Evolutionary conservation across 2,329 filamentous ascomycete genomes (phyloP).

Genomic region (Trichophyton mentagrophytes): DNA sequence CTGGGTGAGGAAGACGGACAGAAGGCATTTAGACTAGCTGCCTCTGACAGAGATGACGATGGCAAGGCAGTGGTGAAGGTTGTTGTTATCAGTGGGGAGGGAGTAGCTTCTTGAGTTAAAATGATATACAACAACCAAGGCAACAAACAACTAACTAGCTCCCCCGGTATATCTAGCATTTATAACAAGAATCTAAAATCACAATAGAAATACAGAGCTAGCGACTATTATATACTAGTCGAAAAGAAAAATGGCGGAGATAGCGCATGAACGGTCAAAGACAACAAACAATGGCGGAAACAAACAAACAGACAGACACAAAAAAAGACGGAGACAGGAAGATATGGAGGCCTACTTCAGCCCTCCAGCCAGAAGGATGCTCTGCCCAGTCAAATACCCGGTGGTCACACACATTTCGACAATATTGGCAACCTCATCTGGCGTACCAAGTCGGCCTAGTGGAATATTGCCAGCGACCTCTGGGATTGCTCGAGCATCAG

Average conservation of each 20-base stretch:
- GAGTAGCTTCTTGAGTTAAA: not conserved
- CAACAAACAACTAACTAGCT: not conserved
- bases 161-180: not conserved
- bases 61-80: slow-evolving; percentile 44
- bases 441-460: slow-evolving; percentile 44
- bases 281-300: not conserved
- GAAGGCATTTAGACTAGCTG: slow-evolving; percentile 41
- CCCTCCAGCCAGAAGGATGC: slow-evolving; percentile 41
- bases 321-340: not conserved
- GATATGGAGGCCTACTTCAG: slow-evolving; percentile 30
- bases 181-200: not conserved
- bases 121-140: not conserved
- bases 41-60: slow-evolving; percentile 39
- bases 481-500: slow-evolving; percentile 44
- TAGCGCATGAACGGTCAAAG: not conserved
- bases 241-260: not conserved
- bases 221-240: not conserved
- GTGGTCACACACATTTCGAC: slow-evolving; percentile 49
- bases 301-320: not conserved
- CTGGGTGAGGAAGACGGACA: slow-evolving; percentile 35
- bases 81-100: slow-evolving; percentile 27
- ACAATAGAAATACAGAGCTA: not conserved
- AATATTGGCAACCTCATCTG: slow-evolving; percentile 48
- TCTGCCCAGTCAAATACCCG: slow-evolving; percentile 49
- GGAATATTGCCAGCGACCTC: slow-evolving; percentile 50